These are phyloP conservation scores for Triticum aestivum DNA, from an alignment of 176 grass and related monocot species.

Conservation along the genomic window IWGSC_CS_RefSeq_v2.1 NC_057807.1:96495340-96495839, in stretches of 20 bases:
- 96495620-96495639: constrained; percentile 63
- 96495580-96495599: constrained; percentile 81
- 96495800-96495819: too few species aligned
- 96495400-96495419: constrained; percentile 73
- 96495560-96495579: constrained; percentile 86
- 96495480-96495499: too few species aligned
- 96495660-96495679: constrained; percentile 60
- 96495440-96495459: constrained; percentile 28
- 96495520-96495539: too few species aligned
- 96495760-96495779: constrained; percentile 35
- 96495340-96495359: too few species aligned
- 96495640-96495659: constrained; percentile 73
- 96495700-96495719: constrained; percentile 77
- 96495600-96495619: constrained; percentile 85
- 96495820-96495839: too few species aligned
- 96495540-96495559: constrained; percentile 61
- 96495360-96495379: constrained; percentile 4
- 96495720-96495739: constrained; percentile 72
- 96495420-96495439: constrained; percentile 68
- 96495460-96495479: too few species aligned
- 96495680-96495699: constrained; percentile 60
- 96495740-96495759: constrained; percentile 83
- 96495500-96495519: too few species aligned
- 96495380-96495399: constrained; percentile 82
- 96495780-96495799: too few species aligned